Evolutionary conservation across 1,139 yeast genomes (phyloP).

Genomic region (Debaryomyces sp.): DNA sequence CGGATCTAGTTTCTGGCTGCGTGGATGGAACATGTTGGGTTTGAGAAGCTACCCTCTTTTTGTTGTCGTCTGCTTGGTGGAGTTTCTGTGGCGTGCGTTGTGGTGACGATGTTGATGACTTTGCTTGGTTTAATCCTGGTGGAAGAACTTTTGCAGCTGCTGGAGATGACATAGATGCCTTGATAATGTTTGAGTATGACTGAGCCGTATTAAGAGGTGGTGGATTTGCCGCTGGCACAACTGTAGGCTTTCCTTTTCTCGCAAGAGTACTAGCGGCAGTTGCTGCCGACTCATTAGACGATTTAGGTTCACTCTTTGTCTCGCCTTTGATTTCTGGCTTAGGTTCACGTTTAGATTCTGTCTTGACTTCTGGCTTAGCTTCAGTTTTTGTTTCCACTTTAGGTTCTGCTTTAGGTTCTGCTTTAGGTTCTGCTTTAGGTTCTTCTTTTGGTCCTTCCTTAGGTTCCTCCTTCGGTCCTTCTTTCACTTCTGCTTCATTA

Average conservation of each 20-base stretch:
- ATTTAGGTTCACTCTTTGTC: conserved; percentile 8
- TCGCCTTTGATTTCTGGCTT: conserved; percentile 8
- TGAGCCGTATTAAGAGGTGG: conserved; percentile 19
- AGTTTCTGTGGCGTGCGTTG: conserved; percentile 6
- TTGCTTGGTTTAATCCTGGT: conserved; percentile 25
- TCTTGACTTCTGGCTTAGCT: conserved; percentile 3
- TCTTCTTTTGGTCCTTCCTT: too few relatives aligned
- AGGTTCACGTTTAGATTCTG: conserved; percentile 4
- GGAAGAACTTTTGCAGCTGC: conserved; percentile 22
- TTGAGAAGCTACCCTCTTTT: conserved; percentile 6
- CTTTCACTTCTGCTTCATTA: conserved; percentile 4
- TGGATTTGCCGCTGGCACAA: conserved; percentile 20
- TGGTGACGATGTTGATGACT: conserved; percentile 11
- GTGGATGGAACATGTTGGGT: not conserved
- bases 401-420: conserved; percentile 8
- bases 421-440: conserved; percentile 7
- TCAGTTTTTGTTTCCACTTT: conserved; percentile 9
- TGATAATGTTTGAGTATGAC: conserved; percentile 25
- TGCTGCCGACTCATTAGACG: conserved; percentile 10
- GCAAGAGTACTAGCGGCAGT: conserved; percentile 12
- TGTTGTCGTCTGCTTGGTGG: not conserved
- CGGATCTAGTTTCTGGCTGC: conserved; percentile 4
- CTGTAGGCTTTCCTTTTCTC: conserved; percentile 12
- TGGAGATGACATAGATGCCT: conserved; percentile 17
- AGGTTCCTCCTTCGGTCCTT: too few relatives aligned